These are phyloP conservation scores for Rhipidocladum racemiflorum DNA, from an alignment of 176 grass and related monocot genomes.

Conservation along the genomic window DNA sequence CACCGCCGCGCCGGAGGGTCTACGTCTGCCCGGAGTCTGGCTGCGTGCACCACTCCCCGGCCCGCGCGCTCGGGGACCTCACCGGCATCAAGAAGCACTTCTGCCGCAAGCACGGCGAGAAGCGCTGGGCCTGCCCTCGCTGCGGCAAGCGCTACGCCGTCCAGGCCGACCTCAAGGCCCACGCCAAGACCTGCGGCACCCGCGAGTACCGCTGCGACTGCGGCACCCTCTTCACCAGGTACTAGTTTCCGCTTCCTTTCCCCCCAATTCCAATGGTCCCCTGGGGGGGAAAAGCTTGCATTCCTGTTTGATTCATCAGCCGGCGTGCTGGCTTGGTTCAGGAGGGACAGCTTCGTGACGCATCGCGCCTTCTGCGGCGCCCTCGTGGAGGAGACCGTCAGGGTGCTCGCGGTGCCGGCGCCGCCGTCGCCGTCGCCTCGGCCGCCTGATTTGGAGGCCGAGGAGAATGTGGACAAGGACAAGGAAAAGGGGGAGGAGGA, in stretches of 20 bases:
- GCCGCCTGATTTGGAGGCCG: slow-evolving; percentile 42
- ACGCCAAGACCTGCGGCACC: slow-evolving; percentile 90
- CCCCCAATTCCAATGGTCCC: background rate
- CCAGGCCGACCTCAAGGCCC: slow-evolving; percentile 88
- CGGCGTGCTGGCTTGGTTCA: slow-evolving; percentile 30
- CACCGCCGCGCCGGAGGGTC: slow-evolving; percentile 48
- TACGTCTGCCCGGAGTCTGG: slow-evolving; percentile 70
- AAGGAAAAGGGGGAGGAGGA: background rate
- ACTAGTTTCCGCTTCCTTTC: background rate
- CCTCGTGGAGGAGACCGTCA: slow-evolving; percentile 47
- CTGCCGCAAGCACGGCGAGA: slow-evolving; percentile 85
- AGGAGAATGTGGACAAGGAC: slow-evolving; percentile 34
- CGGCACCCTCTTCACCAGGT: slow-evolving; percentile 96
- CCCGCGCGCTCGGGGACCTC: slow-evolving; percentile 73
- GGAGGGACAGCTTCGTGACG: slow-evolving; percentile 59
- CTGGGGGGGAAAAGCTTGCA: background rate
- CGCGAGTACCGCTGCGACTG: slow-evolving; percentile 90
- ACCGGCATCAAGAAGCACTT: slow-evolving; percentile 87
- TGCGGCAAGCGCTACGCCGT: slow-evolving; percentile 96
- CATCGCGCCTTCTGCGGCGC: slow-evolving; percentile 62
- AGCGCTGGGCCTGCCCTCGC: slow-evolving; percentile 73
- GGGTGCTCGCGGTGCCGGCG: slow-evolving; percentile 25
- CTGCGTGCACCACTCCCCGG: slow-evolving; percentile 60
- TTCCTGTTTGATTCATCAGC: slow-evolving; percentile 5
- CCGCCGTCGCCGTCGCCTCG: slow-evolving; percentile 42